Percentiles rank a stretch among this genome's conserved stretches.
These are phyloP conservation scores for Ustilago sp. DNA, from an alignment of 1,284 basidiomycete genomes.

Conservation along the genomic window DNA sequence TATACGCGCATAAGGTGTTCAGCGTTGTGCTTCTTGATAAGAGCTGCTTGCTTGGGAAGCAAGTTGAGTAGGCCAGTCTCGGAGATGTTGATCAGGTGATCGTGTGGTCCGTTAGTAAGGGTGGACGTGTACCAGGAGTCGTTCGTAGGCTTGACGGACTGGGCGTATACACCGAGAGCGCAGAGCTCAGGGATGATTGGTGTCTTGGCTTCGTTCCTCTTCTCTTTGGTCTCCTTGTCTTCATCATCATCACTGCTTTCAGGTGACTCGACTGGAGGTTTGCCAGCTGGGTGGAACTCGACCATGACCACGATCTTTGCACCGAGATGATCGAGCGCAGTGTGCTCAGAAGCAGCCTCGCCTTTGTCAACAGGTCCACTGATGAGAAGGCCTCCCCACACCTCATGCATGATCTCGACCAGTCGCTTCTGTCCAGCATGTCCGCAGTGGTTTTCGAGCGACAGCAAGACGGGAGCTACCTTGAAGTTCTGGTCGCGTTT, in stretches of 20 bases:
- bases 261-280: constrained; percentile 18
- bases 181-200: constrained; percentile 61
- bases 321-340: constrained; percentile 73
- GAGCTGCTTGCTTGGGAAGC: constrained; percentile 67
- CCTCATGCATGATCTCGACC: constrained; percentile 74
- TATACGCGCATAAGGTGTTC: constrained; percentile 75
- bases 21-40: constrained; percentile 70
- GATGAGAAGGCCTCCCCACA: constrained; percentile 74
- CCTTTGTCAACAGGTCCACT: constrained; percentile 54
- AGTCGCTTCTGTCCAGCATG: constrained; percentile 74
- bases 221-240: constrained; percentile 24
- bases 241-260: constrained; percentile 44
- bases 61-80: constrained; percentile 73
- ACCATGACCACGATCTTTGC: constrained; percentile 77
- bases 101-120: constrained; percentile 55
- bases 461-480: constrained; percentile 74
- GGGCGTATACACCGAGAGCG: constrained; percentile 62
- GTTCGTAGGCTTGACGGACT: constrained; percentile 59
- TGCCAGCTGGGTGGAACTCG: constrained; percentile 41
- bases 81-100: constrained; percentile 75
- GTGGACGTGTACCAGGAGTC: constrained; percentile 59
- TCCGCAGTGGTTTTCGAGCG: constrained; percentile 77
- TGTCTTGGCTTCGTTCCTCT: constrained; percentile 46
- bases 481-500: constrained; percentile 21
- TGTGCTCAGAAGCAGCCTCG: constrained; percentile 51